phyloP scores from a whole-genome alignment of 2,329 filamentous ascomycete genomes.

The Ascochyta viciae-villosae region DNA sequence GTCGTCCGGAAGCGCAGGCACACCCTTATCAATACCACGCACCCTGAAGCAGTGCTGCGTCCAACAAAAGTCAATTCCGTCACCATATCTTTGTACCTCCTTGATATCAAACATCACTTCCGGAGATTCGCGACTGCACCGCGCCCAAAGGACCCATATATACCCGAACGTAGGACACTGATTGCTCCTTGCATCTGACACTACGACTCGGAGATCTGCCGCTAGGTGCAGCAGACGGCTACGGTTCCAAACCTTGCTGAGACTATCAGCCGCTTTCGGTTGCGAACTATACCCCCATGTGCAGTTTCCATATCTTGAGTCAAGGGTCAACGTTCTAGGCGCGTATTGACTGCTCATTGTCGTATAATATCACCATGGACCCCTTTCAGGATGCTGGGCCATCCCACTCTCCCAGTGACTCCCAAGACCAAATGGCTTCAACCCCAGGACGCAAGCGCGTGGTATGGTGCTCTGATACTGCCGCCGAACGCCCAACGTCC shows the following conservation, averaged over 20 bases:
- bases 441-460: conserved; percentile 44
- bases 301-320: conserved; percentile 23
- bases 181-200: conserved; percentile 25
- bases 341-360: conserved; percentile 10
- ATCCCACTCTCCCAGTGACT: conserved; percentile 23
- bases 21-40: conserved; percentile 27
- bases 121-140: conserved; percentile 9
- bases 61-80: conserved; percentile 10
- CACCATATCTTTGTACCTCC: conserved; percentile 4
- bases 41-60: conserved; percentile 21
- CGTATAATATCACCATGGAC: conserved; percentile 38
- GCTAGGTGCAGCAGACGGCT: conserved; percentile 25
- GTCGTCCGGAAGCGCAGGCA: conserved; percentile 18
- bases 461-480: conserved; percentile 39
- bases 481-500: conserved; percentile 20
- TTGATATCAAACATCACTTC: conserved; percentile 1
- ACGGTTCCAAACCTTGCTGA: conserved; percentile 21
- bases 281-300: conserved; percentile 25
- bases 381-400: conserved; percentile 30
- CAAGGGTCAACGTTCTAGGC: conserved; percentile 23
- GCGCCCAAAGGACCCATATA: conserved; percentile 25
- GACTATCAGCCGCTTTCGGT: conserved; percentile 20
- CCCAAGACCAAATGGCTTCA: conserved; percentile 38
- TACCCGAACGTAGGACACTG: conserved; percentile 26
- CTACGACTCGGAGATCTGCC: conserved; percentile 25